Conservation (phyloP, 1,284 basidiomycete genomes). For the Apiotrichum siamense region DNA sequence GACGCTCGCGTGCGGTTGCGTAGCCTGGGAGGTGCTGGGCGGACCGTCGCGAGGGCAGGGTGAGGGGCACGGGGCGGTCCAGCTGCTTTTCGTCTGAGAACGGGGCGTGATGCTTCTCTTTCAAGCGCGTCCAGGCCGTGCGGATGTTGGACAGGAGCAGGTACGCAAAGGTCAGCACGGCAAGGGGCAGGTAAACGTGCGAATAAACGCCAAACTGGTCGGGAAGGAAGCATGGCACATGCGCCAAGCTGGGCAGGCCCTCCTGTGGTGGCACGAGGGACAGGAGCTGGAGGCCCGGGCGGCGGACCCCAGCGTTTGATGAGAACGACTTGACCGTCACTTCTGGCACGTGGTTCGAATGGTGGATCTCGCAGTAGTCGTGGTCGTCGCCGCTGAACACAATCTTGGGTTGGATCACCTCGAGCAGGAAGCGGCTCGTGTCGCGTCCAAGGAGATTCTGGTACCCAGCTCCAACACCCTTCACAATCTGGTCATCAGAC, state of each 20-base stretch:
- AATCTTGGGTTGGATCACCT: conserved; percentile 58
- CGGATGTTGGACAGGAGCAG: conserved; percentile 44
- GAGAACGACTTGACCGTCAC: conserved; percentile 80
- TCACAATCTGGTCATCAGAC: conserved; percentile 57
- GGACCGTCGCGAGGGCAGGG: conserved; percentile 36
- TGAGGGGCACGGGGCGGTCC: conserved; percentile 30
- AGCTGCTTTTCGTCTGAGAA: conserved; percentile 2
- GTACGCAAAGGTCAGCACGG: conserved; percentile 48
- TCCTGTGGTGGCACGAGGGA: conserved; percentile 56
- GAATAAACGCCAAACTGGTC: conserved; percentile 61
- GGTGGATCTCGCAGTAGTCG: conserved; percentile 74
- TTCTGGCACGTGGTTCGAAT: conserved; percentile 54
- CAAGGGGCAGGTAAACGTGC: conserved; percentile 55
- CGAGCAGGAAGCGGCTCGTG: conserved; percentile 63
- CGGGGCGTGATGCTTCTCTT: neutral
- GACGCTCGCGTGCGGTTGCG: conserved; percentile 7
- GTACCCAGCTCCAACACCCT: conserved; percentile 72
- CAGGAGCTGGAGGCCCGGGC: conserved; percentile 79
- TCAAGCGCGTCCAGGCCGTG: conserved; percentile 23
- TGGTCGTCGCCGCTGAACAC: conserved; percentile 76
- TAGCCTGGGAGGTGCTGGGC: conserved; percentile 25
- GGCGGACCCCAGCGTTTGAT: conserved; percentile 65
- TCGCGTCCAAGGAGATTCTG: conserved; percentile 70
- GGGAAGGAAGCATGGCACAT: conserved; percentile 62
- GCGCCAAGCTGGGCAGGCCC: conserved; percentile 47